Base-by-base conservation (phyloP, 345 rosid species). In the Ailanthus altissimus region DNA sequence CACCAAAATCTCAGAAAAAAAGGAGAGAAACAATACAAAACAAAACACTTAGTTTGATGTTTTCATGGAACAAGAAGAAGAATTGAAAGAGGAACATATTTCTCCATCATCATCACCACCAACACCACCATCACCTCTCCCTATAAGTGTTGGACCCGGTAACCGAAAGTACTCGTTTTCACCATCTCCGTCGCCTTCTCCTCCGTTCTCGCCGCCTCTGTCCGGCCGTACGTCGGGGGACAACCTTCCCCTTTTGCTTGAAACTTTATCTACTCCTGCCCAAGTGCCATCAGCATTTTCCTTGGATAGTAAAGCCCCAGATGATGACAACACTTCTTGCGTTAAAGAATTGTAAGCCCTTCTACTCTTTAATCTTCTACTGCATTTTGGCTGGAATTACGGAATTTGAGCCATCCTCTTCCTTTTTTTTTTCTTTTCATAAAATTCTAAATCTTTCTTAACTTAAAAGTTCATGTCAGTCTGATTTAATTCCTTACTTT, bases 91-190 rank as follows among this genome's bases (percentile, higher is more conserved):
- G 2, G 80, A 50, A 26, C 14, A 7, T 43, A 51, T 28, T n/a
- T 81, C 87, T 54, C 81, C 83, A 15, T 50, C 88, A 0, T 82
- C 90, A 11, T 80, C 89, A 0, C 91, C 91, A 4, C 89, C 88
- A 54, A 84, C 91, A 7, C 91, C 91, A 8, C 88, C 91, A 15
- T 86, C 91, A n/a, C 91, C 91, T 50, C 89, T 86, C 0, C 91
- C 91, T 10, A 7, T 85, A n/a, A 88, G 91, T 60, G 79, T 82
- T 0, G 90, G 91, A 16, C 86, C 91, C 14, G 90, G 87, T 71
- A 79, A 86, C 57, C 86, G 66, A 5, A 81, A 51, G 54, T 88
- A 86, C 82, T 28, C 9, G 2, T 83, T 88, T 77, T 80, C 85
- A 8, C 79, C 81, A 0, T 88, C 91, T 36, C 84, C 87, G 0